Evolutionary conservation across 257 asterid species (phyloP).

Genomic region (Jacaranda mimosifolia): DNA sequence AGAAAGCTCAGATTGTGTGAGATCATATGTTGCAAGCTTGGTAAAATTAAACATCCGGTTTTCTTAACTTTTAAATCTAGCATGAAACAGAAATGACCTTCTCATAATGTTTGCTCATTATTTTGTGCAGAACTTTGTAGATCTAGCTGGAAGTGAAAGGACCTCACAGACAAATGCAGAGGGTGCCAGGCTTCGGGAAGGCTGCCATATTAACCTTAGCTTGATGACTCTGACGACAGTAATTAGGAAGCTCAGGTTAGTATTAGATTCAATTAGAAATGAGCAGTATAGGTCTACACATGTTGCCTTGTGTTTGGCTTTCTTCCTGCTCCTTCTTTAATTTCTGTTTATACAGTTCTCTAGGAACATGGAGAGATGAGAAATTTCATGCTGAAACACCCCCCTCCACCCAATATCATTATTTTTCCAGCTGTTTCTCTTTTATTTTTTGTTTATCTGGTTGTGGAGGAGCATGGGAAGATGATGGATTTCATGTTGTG

Average conservation of each 20-base stretch:
- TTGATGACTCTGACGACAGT: conserved; percentile 97
- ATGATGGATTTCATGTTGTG: too few species aligned
- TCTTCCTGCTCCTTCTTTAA: not conserved
- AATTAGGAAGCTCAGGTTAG: conserved; percentile 90
- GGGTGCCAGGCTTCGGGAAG: conserved; percentile 94
- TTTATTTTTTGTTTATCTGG: too few species aligned
- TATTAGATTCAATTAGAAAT: not conserved
- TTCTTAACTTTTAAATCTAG: not conserved
- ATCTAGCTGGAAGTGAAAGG: conserved; percentile 96
- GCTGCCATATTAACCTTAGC: conserved; percentile 96
- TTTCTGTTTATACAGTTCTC: not conserved
- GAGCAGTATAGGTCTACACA: not conserved
- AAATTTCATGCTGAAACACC: too few species aligned
- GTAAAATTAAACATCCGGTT: conserved; percentile 46
- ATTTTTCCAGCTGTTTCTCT: too few species aligned
- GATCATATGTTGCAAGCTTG: conserved; percentile 96
- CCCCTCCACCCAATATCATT: too few species aligned
- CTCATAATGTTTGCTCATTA: not conserved
- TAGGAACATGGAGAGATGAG: not conserved
- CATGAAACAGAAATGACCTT: not conserved
- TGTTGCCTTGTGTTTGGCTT: conserved; percentile 6
- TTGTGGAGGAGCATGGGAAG: too few species aligned
- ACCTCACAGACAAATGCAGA: conserved; percentile 96
- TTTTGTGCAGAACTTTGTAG: conserved; percentile 82
- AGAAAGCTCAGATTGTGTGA: conserved; percentile 86